These are phyloP conservation scores for Populus davidiana DNA, from an alignment of 345 rosid genomes.

Conservation along the genomic window DNA sequence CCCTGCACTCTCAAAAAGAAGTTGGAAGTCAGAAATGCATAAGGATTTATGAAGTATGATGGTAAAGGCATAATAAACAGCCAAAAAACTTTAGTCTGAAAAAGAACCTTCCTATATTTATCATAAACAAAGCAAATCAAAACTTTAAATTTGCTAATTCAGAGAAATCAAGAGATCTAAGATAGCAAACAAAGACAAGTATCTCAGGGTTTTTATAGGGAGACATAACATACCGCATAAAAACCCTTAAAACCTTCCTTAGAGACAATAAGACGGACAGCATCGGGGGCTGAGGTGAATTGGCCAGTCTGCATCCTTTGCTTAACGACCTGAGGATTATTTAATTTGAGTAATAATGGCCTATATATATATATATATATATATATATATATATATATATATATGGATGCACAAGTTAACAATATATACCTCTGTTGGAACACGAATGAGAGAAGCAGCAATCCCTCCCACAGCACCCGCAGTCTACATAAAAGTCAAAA, in stretches of 20 bases:
- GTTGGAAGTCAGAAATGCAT: not conserved
- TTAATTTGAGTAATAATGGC: not conserved
- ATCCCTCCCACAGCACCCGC: constrained; percentile 95
- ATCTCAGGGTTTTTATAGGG: not conserved
- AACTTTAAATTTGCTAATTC: not conserved
- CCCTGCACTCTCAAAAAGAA: constrained; percentile 48
- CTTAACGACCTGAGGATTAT: constrained; percentile 70
- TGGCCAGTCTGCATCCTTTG: constrained; percentile 97
- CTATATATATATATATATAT: not conserved
- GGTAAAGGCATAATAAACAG: too few species aligned
- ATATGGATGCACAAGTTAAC: not conserved
- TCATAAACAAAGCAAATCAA: not conserved
- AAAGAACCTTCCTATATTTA: not conserved
- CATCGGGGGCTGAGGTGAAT: constrained; percentile 75
- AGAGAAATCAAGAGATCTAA: not conserved
- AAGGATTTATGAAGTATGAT: not conserved
- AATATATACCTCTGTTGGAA: constrained; percentile 78
- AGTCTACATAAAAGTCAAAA: constrained; percentile 44
- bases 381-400: too few species aligned
- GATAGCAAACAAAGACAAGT: not conserved
- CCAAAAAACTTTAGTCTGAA: not conserved
- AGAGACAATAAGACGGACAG: constrained; percentile 69
- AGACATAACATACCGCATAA: constrained; percentile 60
- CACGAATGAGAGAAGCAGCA: constrained; percentile 91
- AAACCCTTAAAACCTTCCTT: constrained; percentile 84